These are phyloP conservation scores for Sporisorium reilianum DNA, from an alignment of 1,284 basidiomycete species.

Conservation along the genomic window DNA sequence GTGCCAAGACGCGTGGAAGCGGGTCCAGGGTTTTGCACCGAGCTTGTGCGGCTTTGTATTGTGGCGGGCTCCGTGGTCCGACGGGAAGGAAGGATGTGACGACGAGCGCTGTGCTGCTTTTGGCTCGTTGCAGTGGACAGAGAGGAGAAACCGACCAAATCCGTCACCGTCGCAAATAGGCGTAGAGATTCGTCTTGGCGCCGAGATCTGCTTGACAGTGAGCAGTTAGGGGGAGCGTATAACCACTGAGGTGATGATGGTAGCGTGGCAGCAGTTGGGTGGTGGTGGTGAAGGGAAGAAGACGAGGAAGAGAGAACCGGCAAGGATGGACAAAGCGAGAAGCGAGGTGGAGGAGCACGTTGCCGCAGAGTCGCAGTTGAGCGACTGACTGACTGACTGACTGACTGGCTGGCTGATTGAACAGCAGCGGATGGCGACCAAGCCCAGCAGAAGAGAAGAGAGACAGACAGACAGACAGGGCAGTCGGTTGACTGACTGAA, in stretches of 20 bases:
- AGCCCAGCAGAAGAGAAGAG: background rate
- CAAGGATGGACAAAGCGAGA: too few species aligned
- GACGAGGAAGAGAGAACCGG: background rate
- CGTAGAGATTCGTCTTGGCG: slow-evolving; percentile 13
- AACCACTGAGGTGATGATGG: too few species aligned
- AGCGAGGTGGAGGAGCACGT: background rate
- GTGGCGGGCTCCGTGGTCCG: slow-evolving; percentile 16
- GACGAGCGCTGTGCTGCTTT: background rate
- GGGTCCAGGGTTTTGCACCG: slow-evolving; percentile 11
- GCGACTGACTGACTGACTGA: background rate
- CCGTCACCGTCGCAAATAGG: background rate
- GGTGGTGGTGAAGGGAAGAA: background rate
- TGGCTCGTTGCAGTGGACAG: background rate
- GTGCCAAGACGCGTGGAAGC: slow-evolving; percentile 8
- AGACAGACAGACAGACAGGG: background rate
- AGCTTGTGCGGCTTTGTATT: background rate
- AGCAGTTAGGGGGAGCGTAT: too few species aligned
- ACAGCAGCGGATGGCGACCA: background rate
- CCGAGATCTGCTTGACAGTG: background rate
- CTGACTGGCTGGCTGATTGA: too few species aligned
- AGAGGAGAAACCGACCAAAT: background rate
- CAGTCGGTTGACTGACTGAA: background rate
- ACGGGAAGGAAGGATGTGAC: slow-evolving; percentile 8
- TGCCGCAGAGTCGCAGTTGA: background rate
- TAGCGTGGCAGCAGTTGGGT: background rate